Conservation (phyloP, 2,329 filamentous ascomycete genomes). For the Colletotrichum sp. region DNA sequence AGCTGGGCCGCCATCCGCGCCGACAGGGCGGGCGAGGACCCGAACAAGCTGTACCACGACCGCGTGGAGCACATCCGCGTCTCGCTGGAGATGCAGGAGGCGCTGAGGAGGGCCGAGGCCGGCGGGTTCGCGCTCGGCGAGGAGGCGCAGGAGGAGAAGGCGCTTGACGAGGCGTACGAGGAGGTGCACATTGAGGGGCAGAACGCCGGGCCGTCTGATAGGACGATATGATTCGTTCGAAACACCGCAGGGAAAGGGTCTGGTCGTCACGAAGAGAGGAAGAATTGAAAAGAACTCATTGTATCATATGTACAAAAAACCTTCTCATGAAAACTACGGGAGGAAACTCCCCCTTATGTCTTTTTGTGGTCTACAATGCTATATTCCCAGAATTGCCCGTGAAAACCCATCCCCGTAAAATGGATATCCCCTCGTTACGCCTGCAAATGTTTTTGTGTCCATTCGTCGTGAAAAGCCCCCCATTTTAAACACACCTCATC, state of each 20-base stretch:
- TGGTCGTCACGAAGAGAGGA: not conserved
- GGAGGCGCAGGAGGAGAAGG: constrained; percentile 32
- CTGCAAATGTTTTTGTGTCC: not conserved
- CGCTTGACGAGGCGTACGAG: constrained; percentile 42
- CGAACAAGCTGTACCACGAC: not conserved
- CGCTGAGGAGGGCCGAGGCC: constrained; percentile 28
- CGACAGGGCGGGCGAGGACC: not conserved
- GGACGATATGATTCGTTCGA: not conserved
- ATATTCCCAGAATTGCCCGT: not conserved
- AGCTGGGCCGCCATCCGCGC: constrained; percentile 35
- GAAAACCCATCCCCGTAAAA: not conserved
- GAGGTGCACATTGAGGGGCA: constrained; percentile 41
- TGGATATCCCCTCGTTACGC: constrained; percentile 1
- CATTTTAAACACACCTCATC: not conserved
- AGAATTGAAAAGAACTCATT: not conserved
- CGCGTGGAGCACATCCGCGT: not conserved
- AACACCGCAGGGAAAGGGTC: too few relatives aligned
- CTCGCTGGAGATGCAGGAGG: too few relatives aligned
- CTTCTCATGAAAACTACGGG: not conserved
- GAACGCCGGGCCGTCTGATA: constrained; percentile 22
- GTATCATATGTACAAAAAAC: constrained; percentile 23
- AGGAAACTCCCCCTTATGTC: not conserved
- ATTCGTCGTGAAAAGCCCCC: not conserved
- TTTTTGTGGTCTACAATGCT: constrained; percentile 3
- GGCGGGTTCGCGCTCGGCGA: constrained; percentile 52